Conservation (phyloP, 2,329 filamentous ascomycete species). For the Aspergillus persii region DNA sequence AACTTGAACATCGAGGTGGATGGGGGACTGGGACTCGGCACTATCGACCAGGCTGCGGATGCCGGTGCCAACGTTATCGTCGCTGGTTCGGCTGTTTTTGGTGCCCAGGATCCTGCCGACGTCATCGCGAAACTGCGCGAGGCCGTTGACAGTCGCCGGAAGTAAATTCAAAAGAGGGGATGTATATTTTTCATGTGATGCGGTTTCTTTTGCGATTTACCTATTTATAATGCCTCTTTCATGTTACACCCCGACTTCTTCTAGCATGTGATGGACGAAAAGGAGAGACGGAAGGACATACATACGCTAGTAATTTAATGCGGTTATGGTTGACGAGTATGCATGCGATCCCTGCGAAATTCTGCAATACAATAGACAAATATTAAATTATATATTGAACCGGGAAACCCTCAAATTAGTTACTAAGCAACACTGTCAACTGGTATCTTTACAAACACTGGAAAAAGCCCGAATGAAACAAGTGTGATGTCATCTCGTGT, state of each 20-base stretch:
- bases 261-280: slow-evolving; percentile 1
- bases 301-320: not conserved
- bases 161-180: not conserved
- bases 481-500: not conserved
- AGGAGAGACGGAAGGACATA: not conserved
- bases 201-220: not conserved
- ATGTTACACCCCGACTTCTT: not conserved
- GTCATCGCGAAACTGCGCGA: slow-evolving; percentile 80
- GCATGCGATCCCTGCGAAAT: not conserved
- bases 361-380: not conserved
- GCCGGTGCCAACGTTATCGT: slow-evolving; percentile 98
- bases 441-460: slow-evolving; percentile 1
- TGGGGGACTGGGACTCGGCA: slow-evolving; percentile 81
- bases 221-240: not conserved
- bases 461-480: not conserved
- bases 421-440: not conserved
- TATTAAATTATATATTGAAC: not conserved
- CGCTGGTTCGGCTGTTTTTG: slow-evolving; percentile 92
- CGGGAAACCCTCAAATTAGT: not conserved
- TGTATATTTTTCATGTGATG: slow-evolving; percentile 3
- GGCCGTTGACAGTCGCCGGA: slow-evolving; percentile 66
- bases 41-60: slow-evolving; percentile 90
- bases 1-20: slow-evolving; percentile 97
- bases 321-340: not conserved
- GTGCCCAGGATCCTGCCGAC: slow-evolving; percentile 80